These are phyloP conservation scores for Fusarium nematophilum DNA, from an alignment of 2,329 filamentous ascomycete genomes.

Conservation along the genomic window DNA sequence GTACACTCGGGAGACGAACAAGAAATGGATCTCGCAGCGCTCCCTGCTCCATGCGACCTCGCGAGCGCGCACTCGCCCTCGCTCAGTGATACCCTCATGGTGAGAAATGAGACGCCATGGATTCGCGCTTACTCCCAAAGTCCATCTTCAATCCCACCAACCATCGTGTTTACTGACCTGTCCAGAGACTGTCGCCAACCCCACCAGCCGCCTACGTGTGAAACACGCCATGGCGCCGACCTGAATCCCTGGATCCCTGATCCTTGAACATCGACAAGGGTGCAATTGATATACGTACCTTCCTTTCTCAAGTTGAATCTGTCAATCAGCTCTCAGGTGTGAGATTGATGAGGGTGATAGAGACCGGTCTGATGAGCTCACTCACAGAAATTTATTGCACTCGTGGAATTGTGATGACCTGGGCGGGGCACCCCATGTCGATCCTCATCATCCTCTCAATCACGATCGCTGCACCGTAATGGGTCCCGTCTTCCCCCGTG, in stretches of 20 bases:
- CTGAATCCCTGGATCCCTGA: constrained; percentile 25
- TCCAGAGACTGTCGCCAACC: constrained; percentile 10
- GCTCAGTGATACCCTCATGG: constrained; percentile 28
- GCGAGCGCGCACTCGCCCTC: background rate
- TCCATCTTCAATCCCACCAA: constrained; percentile 22
- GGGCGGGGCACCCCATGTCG: constrained; percentile 10
- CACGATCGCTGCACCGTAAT: constrained; percentile 13
- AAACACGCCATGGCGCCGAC: constrained; percentile 38
- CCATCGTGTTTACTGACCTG: constrained; percentile 8
- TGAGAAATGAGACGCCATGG: constrained; percentile 18
- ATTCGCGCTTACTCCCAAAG: background rate
- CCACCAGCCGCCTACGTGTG: constrained; percentile 25
- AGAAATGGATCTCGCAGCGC: background rate
- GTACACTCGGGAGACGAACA: constrained; percentile 13
- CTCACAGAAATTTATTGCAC: background rate
- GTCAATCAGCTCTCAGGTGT: background rate
- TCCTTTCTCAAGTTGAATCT: constrained; percentile 25
- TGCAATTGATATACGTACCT: constrained; percentile 13
- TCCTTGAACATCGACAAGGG: constrained; percentile 3
- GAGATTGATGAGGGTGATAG: background rate
- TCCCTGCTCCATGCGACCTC: constrained; percentile 16
- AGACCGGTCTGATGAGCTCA: background rate
- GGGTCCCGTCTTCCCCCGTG: constrained; percentile 1
- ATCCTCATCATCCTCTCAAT: constrained; percentile 35
- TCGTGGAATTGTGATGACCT: constrained; percentile 9